phyloP scores from a whole-genome alignment of 2,329 filamentous ascomycete genomes.

The Trichoderma breve region DNA sequence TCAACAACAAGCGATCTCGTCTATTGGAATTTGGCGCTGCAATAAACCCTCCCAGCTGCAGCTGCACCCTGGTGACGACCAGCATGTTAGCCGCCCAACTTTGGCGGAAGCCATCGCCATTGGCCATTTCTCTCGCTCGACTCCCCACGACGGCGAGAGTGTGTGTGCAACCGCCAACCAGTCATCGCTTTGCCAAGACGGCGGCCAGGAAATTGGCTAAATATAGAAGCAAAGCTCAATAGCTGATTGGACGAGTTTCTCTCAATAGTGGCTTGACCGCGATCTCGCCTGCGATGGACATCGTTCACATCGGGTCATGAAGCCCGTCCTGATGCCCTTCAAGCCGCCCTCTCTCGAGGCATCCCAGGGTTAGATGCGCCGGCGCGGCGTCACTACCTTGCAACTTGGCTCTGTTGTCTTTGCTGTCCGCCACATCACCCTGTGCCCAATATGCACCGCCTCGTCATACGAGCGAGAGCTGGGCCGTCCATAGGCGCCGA shows the following conservation, averaged over 20 bases:
- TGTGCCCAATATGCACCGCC: constrained; percentile 19
- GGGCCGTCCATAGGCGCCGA: constrained; percentile 27
- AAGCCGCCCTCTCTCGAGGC: constrained; percentile 4
- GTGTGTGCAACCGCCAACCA: constrained; percentile 43
- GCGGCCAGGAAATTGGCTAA: constrained; percentile 27
- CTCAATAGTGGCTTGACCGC: constrained; percentile 25
- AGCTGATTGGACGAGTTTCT: constrained; percentile 34
- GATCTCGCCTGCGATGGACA: constrained; percentile 25
- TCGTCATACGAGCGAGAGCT: constrained; percentile 23
- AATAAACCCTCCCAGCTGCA: not conserved
- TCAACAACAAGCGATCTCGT: not conserved
- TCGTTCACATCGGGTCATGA: constrained; percentile 26
- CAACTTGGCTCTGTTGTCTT: not conserved
- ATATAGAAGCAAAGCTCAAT: constrained; percentile 33
- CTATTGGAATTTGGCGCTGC: not conserved
- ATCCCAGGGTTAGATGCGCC: not conserved
- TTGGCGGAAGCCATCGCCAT: constrained; percentile 20
- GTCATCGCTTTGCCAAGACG: constrained; percentile 24
- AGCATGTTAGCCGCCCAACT: constrained; percentile 20
- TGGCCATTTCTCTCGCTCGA: constrained; percentile 24
- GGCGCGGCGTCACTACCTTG: not conserved
- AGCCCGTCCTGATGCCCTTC: constrained; percentile 23
- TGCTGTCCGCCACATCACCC: not conserved
- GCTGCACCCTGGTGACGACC: constrained; percentile 4
- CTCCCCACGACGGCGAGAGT: constrained; percentile 21